Percentiles rank a stretch among this genome's conserved stretches.
Evolutionary conservation across 192 early-diverging fungal genomes (phyloP).

Genomic region (Coemansia guatemalensis): DNA sequence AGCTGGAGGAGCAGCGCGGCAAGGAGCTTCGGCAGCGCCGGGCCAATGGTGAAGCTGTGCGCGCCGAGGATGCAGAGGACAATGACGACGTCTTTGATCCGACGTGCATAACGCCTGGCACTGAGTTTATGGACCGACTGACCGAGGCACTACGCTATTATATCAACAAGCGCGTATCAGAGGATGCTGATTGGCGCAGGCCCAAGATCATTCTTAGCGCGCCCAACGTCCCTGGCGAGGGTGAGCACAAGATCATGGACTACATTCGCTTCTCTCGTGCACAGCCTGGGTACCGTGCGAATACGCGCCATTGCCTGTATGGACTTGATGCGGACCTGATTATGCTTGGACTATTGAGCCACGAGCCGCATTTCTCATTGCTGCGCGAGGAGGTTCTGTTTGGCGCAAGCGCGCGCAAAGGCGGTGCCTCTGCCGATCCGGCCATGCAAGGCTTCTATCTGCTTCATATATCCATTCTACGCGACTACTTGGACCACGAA

Average conservation of each 20-base stretch:
- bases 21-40: slow-evolving; percentile 58
- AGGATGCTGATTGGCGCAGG: slow-evolving; percentile 87
- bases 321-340: slow-evolving; percentile 98
- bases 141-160: slow-evolving; percentile 88
- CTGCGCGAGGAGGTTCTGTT: slow-evolving; percentile 94
- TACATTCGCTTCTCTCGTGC: slow-evolving; percentile 86
- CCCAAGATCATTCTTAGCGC: slow-evolving; percentile 93
- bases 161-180: slow-evolving; percentile 82
- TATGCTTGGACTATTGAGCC: slow-evolving; percentile 92
- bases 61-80: slow-evolving; percentile 65
- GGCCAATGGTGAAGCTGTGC: slow-evolving; percentile 61
- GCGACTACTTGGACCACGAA: slow-evolving; percentile 93
- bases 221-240: slow-evolving; percentile 94
- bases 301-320: slow-evolving; percentile 93
- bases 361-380: slow-evolving; percentile 96
- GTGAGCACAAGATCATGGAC: slow-evolving; percentile 99
- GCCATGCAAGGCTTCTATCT: slow-evolving; percentile 62
- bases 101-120: slow-evolving; percentile 98
- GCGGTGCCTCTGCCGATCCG: slow-evolving; percentile 31
- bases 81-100: slow-evolving; percentile 84
- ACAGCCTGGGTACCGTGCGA: slow-evolving; percentile 80
- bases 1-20: slow-evolving; percentile 58
- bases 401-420: slow-evolving; percentile 45
- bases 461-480: slow-evolving; percentile 81
- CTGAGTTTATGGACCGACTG: slow-evolving; percentile 92